phyloP scores from a whole-genome alignment of 2,329 filamentous ascomycete species.

The Cercospora citrullina region DNA sequence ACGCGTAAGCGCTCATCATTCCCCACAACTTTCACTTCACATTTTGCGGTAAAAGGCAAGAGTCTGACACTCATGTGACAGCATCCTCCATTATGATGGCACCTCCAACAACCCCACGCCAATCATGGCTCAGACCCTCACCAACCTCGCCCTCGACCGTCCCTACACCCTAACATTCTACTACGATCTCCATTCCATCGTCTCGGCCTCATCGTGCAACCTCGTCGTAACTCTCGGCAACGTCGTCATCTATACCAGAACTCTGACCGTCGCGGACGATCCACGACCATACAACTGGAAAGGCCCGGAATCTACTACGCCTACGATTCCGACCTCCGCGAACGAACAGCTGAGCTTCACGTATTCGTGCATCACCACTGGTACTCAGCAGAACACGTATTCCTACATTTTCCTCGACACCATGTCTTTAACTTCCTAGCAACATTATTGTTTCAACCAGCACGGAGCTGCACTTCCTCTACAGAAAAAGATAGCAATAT shows the following conservation, averaged over 20 bases:
- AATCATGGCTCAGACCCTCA: slow-evolving; percentile 3
- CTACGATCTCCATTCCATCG: slow-evolving; percentile 1
- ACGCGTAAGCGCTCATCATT: background rate
- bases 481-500: too few relatives aligned
- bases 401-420: slow-evolving; percentile 4
- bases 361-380: background rate
- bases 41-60: background rate
- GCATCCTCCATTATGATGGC: slow-evolving; percentile 4
- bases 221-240: background rate
- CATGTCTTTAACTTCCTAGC: slow-evolving; percentile 25
- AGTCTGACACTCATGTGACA: background rate
- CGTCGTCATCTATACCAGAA: background rate
- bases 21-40: background rate
- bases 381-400: background rate
- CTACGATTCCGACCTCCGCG: background rate
- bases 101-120: background rate
- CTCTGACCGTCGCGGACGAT: background rate
- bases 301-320: background rate
- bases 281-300: slow-evolving; percentile 7
- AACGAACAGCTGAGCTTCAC: background rate
- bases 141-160: background rate
- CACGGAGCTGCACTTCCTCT: too few relatives aligned
- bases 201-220: background rate
- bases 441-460: too few relatives aligned
- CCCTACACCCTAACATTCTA: background rate